These are phyloP conservation scores for Quercus gilva DNA, from an alignment of 306 rosid species.

Conservation along the genomic window DNA sequence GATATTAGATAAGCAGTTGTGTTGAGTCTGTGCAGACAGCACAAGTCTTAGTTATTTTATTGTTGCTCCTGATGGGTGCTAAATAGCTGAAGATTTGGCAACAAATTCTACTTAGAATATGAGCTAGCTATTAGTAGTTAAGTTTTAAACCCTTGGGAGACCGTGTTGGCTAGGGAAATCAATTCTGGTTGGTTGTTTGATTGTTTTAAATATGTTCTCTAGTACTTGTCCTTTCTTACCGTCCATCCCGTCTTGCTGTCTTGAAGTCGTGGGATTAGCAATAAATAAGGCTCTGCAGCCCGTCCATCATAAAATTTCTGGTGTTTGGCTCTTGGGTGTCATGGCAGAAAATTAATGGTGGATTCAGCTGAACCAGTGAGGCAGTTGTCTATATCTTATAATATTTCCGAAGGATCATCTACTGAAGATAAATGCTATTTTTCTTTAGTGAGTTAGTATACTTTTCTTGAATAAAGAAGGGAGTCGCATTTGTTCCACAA, in stretches of 20 bases:
- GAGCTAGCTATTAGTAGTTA: conserved; percentile 46
- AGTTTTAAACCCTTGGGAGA: conserved; percentile 41
- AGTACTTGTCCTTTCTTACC: conserved; percentile 42
- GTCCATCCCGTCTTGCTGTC: conserved; percentile 33
- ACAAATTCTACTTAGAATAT: conserved; percentile 37
- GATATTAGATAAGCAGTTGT: conserved; percentile 39
- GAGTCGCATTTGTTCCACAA: conserved; percentile 50
- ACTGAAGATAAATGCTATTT: conserved; percentile 65
- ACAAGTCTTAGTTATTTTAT: conserved; percentile 33
- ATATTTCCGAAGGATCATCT: conserved; percentile 39
- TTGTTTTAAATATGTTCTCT: conserved; percentile 59
- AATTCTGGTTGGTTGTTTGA: conserved; percentile 33
- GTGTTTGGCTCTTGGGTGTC: conserved; percentile 49
- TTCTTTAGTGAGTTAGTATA: conserved; percentile 51
- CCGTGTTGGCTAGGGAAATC: conserved; percentile 33
- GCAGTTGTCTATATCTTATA: conserved; percentile 46
- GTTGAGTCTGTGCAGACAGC: conserved; percentile 43
- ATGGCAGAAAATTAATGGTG: conserved; percentile 71
- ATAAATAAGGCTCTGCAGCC: conserved; percentile 74
- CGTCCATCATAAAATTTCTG: conserved; percentile 61
- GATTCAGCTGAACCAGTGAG: conserved; percentile 54
- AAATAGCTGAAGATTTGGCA: conserved; percentile 42
- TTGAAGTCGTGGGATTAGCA: conserved; percentile 39
- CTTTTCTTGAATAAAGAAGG: conserved; percentile 65
- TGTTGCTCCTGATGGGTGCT: conserved; percentile 50